Percentiles rank a stretch among this genome's conserved stretches.
Evolutionary conservation across 1,284 basidiomycete genomes (phyloP).

Genomic region (Hymenochaete sp.): DNA sequence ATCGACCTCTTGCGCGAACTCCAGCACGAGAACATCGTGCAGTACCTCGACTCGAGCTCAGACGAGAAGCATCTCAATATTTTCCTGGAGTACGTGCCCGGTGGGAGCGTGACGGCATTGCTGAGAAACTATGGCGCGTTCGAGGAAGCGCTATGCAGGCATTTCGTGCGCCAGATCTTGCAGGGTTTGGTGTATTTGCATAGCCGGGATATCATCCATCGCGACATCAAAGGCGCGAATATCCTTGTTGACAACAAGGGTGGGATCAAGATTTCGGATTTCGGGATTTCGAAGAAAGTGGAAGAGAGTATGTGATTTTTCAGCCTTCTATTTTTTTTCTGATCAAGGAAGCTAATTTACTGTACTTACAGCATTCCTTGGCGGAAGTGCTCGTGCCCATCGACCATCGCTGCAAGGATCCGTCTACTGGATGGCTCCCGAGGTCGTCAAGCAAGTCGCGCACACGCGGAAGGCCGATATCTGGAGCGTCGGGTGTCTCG

Average conservation of each 20-base stretch:
- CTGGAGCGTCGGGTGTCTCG: conserved; percentile 95
- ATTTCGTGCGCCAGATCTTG: conserved; percentile 92
- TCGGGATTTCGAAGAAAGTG: conserved; percentile 97
- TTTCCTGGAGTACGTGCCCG: conserved; percentile 98
- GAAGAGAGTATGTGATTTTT: conserved; percentile 71
- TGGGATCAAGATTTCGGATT: conserved; percentile 97
- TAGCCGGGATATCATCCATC: conserved; percentile 91
- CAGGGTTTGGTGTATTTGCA: conserved; percentile 91
- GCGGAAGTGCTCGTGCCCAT: conserved; percentile 71
- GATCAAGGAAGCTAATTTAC: conserved; percentile 4
- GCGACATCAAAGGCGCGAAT: conserved; percentile 98
- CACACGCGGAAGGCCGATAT: conserved; percentile 97
- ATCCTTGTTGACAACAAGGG: conserved; percentile 98
- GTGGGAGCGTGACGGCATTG: conserved; percentile 91
- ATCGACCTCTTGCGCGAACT: conserved; percentile 94
- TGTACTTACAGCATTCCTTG: conserved; percentile 45
- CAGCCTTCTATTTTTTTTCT: conserved; percentile 1
- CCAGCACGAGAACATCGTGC: conserved; percentile 96
- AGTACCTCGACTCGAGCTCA: conserved; percentile 89
- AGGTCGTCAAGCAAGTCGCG: conserved; percentile 92
- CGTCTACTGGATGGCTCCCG: conserved; percentile 99
- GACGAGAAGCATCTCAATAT: conserved; percentile 92
- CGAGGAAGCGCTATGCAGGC: conserved; percentile 89
- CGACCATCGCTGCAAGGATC: conserved; percentile 92
- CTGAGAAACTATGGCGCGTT: conserved; percentile 94